Conservation (phyloP, 352 stramenopile species). For the Peronospora destructor region DNA sequence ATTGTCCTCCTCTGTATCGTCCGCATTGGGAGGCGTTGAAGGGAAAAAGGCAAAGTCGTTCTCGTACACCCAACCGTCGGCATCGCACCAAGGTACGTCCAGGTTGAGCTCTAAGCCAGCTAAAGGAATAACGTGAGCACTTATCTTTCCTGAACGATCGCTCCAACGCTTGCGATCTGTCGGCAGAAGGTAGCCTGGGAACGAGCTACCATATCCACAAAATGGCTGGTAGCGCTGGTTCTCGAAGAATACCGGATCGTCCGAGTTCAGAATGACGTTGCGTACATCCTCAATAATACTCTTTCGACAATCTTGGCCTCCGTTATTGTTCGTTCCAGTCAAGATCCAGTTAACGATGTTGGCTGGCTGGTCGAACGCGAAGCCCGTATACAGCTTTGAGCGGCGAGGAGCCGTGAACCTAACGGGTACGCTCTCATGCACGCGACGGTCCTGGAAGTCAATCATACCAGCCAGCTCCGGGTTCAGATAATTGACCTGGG, state of each 20-base stretch:
- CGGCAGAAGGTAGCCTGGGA: slow-evolving; percentile 70
- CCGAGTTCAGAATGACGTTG: slow-evolving; percentile 55
- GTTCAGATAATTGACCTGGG: slow-evolving; percentile 51
- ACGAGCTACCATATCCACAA: slow-evolving; percentile 74
- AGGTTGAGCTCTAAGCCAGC: slow-evolving; percentile 63
- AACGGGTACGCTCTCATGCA: slow-evolving; percentile 47
- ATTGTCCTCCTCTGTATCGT: slow-evolving; percentile 25
- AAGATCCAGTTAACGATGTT: slow-evolving; percentile 77
- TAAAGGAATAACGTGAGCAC: slow-evolving; percentile 60
- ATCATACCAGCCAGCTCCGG: slow-evolving; percentile 65
- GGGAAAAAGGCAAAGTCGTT: slow-evolving; percentile 81
- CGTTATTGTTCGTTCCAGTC: slow-evolving; percentile 31
- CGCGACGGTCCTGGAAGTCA: slow-evolving; percentile 67
- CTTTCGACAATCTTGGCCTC: slow-evolving; percentile 39
- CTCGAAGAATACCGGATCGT: slow-evolving; percentile 78
- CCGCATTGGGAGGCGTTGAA: slow-evolving; percentile 29
- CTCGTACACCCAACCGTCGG: slow-evolving; percentile 81
- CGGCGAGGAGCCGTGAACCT: slow-evolving; percentile 32
- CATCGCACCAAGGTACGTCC: slow-evolving; percentile 50
- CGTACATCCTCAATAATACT: slow-evolving; percentile 59
- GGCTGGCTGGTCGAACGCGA: slow-evolving; percentile 76
- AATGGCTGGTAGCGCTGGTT: slow-evolving; percentile 85
- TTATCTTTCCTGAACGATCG: slow-evolving; percentile 70
- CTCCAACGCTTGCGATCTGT: slow-evolving; percentile 82
- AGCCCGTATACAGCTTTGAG: slow-evolving; percentile 64